Conservation (phyloP, 2,329 filamentous ascomycete species). For the Emmonsiellopsis sp. region DNA sequence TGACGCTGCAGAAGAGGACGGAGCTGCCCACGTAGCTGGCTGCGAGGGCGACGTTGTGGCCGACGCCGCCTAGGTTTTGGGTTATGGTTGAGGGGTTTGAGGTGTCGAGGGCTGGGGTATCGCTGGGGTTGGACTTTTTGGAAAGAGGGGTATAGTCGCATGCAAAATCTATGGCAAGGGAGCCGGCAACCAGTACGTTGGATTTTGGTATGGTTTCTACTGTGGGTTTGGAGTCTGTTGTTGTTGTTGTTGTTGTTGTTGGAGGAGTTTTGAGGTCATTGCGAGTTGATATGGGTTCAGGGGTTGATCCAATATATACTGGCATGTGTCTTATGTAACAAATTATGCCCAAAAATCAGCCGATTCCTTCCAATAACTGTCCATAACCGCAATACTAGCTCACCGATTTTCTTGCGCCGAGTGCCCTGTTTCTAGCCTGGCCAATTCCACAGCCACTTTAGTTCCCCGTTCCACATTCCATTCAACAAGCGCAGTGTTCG, state of each 20-base stretch:
- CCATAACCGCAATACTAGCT: slow-evolving; percentile 20
- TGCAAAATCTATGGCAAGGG: slow-evolving; percentile 75
- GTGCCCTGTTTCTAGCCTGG: slow-evolving; percentile 40
- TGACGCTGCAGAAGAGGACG: slow-evolving; percentile 68
- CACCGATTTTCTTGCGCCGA: slow-evolving; percentile 24
- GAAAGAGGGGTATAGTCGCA: slow-evolving; percentile 60
- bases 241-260: slow-evolving; percentile 1
- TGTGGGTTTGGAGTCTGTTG: slow-evolving; percentile 4
- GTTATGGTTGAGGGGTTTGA: slow-evolving; percentile 77
- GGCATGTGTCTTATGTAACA: slow-evolving; percentile 28
- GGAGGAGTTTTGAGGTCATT: slow-evolving; percentile 11
- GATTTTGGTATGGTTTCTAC: slow-evolving; percentile 23
- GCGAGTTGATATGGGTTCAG: slow-evolving; percentile 15
- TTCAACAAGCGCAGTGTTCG: slow-evolving; percentile 63
- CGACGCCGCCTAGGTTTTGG: slow-evolving; percentile 83
- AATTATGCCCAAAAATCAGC: slow-evolving; percentile 26
- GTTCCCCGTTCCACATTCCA: slow-evolving; percentile 58
- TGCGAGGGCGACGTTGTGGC: slow-evolving; percentile 81
- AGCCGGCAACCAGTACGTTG: slow-evolving; percentile 81
- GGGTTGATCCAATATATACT: slow-evolving; percentile 17
- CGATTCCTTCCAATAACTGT: slow-evolving; percentile 12
- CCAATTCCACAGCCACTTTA: slow-evolving; percentile 53
- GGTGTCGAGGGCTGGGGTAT: slow-evolving; percentile 50
- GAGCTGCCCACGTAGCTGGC: slow-evolving; percentile 58
- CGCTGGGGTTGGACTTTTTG: slow-evolving; percentile 21